Evolutionary conservation across 2,329 filamentous ascomycete genomes (phyloP), one percentile per base, ranked within the genome.

Genomic region (Stenocarpella maydis): DNA sequence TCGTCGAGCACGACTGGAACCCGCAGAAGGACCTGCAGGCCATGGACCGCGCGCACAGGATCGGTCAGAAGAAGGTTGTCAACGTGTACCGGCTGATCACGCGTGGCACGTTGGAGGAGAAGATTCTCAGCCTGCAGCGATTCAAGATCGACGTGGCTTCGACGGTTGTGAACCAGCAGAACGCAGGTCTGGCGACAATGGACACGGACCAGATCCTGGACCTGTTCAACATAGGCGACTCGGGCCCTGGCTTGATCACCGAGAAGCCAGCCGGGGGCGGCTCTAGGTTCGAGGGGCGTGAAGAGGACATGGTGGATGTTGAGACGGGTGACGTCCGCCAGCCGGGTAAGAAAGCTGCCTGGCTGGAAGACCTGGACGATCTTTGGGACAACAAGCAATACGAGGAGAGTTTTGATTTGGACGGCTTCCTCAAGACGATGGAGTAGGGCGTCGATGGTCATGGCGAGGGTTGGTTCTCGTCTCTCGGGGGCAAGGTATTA

Each of bases 1-100:
- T 99, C 76, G 97, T 99, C 37, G 96, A 99, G 81, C 97, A 99
- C 80, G 96, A 99, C 80, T 99, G 96, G 96, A 99, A 99, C 78
- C 96, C 96, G 39, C 96, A 99, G 79, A 97, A 97, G 80, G 96
- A 99, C 81, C 89, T 99, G 74, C 96, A 99, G 78, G 96, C 96
- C 74, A 99, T 99, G 96, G 96, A 99, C 78, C 94, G 96, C 71
- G 96, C 96, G 10, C 96, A 99, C 85, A 91, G 96, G 75, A 98
- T 99, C 76, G 96, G 96, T 2, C 96, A 99, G 84, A 99, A 99
- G 89, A 99, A 98, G 87, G 96, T 98, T 45, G 96, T 99, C 74
- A 99, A 99, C 77, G 96, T 99, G 19, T 99, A 99, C 81, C 94
- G 96, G 28, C 87, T 99, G 73, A 96, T 99, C 76, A 99, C 96